phyloP scores from a whole-genome alignment of 2,329 filamentous ascomycete species.

The Calonectria crousiana region DNA sequence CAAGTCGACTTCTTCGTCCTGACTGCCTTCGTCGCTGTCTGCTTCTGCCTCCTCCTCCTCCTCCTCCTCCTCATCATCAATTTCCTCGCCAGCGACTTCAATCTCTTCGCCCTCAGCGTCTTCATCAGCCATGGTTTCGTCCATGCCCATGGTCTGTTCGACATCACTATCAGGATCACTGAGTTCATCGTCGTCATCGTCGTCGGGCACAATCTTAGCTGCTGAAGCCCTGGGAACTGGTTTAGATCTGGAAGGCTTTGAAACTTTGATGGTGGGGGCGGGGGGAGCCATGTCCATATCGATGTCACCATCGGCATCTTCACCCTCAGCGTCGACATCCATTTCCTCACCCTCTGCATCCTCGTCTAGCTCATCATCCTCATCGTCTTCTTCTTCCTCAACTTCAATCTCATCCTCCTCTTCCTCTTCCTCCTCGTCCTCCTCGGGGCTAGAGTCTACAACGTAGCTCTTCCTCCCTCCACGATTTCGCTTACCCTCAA shows the following conservation, averaged over 20 bases:
- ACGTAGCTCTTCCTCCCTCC: conserved; percentile 71
- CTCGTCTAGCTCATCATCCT: conserved; percentile 54
- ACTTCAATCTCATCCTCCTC: conserved; percentile 53
- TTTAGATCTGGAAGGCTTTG: conserved; percentile 57
- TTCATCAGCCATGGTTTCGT: conserved; percentile 61
- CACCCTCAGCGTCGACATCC: conserved; percentile 58
- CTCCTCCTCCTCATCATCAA: conserved; percentile 57
- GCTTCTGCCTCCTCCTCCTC: conserved; percentile 55
- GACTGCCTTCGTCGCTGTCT: conserved; percentile 60
- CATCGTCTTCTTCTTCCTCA: conserved; percentile 58
- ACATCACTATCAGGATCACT: conserved; percentile 68
- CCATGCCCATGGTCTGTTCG: conserved; percentile 53
- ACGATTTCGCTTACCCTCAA: conserved; percentile 65
- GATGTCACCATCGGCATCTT: conserved; percentile 59
- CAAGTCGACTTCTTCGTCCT: conserved; percentile 65
- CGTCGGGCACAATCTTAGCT: conserved; percentile 51
- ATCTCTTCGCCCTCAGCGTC: conserved; percentile 63
- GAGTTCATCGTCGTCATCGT: conserved; percentile 65
- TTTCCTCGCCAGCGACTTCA: conserved; percentile 56
- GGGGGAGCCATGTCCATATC: conserved; percentile 58
- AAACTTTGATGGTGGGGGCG: conserved; percentile 62
- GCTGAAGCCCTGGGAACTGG: conserved; percentile 49
- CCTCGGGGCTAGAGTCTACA: conserved; percentile 66
- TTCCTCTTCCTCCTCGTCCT: conserved; percentile 53
- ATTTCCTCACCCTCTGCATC: conserved; percentile 54